Percentiles rank a stretch among this genome's conserved stretches.
Conservation (phyloP, 1,139 yeast species). For the Taphrina pruni region DNA sequence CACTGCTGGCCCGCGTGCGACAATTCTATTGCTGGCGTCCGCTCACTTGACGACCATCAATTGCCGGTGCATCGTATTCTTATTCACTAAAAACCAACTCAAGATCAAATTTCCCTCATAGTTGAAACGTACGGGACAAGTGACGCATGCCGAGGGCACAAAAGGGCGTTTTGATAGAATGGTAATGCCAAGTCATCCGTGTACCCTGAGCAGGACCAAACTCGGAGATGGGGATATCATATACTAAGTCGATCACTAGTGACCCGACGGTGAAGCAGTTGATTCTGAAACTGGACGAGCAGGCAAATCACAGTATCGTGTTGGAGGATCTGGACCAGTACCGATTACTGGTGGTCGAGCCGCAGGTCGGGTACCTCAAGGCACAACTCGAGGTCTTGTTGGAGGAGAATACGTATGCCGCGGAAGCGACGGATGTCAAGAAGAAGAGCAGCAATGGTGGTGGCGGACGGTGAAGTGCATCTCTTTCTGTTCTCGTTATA, state of each 20-base stretch:
- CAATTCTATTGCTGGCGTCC: too few relatives aligned
- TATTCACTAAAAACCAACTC: too few relatives aligned
- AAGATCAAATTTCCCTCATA: too few relatives aligned
- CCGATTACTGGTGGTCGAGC: slow-evolving; percentile 34
- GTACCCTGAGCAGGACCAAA: too few relatives aligned
- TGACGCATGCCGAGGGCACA: slow-evolving; percentile 36
- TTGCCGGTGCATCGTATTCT: too few relatives aligned
- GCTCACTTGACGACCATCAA: too few relatives aligned
- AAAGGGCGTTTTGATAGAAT: slow-evolving; percentile 38
- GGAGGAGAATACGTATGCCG: slow-evolving; percentile 39
- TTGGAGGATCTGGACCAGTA: slow-evolving; percentile 39
- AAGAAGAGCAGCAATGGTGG: background rate
- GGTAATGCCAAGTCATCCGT: background rate
- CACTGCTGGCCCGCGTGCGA: too few relatives aligned
- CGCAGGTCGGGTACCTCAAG: slow-evolving; percentile 24
- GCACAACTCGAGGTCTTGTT: slow-evolving; percentile 25
- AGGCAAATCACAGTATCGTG: slow-evolving; percentile 41
- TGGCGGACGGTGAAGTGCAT: too few relatives aligned
- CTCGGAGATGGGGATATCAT: too few relatives aligned
- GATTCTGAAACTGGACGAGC: slow-evolving; percentile 40
- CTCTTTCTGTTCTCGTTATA: too few relatives aligned
- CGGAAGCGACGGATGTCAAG: slow-evolving; percentile 17
- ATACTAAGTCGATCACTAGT: slow-evolving; percentile 2
- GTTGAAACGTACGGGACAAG: too few relatives aligned
- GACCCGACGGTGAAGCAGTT: slow-evolving; percentile 42